These are phyloP conservation scores for Mortierella sp. DNA, from an alignment of 371 early-diverging fungal genomes.

Conservation along the genomic window DNA sequence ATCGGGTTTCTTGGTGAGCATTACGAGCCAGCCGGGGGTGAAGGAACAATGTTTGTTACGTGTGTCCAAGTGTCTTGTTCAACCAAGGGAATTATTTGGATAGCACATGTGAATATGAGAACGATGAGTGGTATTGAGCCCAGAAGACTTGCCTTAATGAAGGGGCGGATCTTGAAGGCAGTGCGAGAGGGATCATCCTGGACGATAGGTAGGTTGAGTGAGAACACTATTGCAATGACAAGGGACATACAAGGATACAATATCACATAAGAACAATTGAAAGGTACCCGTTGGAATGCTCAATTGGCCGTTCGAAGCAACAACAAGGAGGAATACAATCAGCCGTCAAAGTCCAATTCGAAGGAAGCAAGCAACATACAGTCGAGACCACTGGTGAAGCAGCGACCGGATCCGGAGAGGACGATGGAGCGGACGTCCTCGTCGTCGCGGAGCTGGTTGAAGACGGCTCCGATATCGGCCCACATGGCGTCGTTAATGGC, in stretches of 20 bases:
- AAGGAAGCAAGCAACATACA: constrained; percentile 61
- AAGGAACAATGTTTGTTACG: neutral
- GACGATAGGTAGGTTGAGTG: constrained; percentile 44
- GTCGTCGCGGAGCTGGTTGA: constrained; percentile 67
- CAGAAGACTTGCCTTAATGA: constrained; percentile 31
- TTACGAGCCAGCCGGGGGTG: neutral
- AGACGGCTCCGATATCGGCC: constrained; percentile 45
- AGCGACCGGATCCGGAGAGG: constrained; percentile 78
- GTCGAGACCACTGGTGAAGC: constrained; percentile 95
- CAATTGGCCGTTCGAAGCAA: neutral
- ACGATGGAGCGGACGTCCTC: constrained; percentile 80
- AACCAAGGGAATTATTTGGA: neutral
- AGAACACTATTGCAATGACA: constrained; percentile 32
- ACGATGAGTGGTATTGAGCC: neutral
- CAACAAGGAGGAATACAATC: neutral
- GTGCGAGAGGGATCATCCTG: constrained; percentile 48
- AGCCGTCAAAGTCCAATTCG: neutral
- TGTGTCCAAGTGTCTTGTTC: neutral
- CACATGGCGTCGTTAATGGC: constrained; percentile 73
- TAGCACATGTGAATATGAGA: neutral
- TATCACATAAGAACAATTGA: neutral
- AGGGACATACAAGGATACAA: too few species aligned
- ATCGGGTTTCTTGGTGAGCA: neutral
- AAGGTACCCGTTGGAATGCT: neutral
- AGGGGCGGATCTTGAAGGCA: constrained; percentile 54